Conservation (phyloP, 1,284 basidiomycete species). For the Ustilago curta region DNA sequence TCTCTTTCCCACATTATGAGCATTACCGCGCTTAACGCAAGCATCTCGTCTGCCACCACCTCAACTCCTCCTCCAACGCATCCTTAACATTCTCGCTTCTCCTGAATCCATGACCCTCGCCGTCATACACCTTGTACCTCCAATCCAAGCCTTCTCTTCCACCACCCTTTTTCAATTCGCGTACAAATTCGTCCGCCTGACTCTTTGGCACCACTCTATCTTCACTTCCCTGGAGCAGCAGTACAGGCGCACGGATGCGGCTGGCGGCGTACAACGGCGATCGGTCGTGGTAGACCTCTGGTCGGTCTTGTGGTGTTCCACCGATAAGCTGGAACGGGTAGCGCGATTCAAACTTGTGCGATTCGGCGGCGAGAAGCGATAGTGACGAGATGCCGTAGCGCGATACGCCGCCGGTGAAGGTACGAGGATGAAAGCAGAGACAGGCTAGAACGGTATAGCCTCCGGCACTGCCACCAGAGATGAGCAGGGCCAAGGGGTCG, state of each 20-base stretch:
- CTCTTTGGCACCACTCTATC: conserved; percentile 76
- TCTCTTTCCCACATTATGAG: background rate
- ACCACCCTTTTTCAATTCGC: conserved; percentile 34
- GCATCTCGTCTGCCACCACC: conserved; percentile 27
- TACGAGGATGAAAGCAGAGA: conserved; percentile 62
- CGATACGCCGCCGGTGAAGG: conserved; percentile 44
- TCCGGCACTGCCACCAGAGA: conserved; percentile 71
- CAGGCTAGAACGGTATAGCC: conserved; percentile 76
- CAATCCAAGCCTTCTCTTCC: conserved; percentile 19
- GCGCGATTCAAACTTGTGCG: conserved; percentile 78
- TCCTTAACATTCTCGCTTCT: conserved; percentile 36
- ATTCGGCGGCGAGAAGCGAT: conserved; percentile 67
- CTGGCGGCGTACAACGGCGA: conserved; percentile 74
- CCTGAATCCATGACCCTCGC: conserved; percentile 58
- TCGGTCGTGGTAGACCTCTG: conserved; percentile 73
- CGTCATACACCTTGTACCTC: conserved; percentile 54
- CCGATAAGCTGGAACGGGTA: conserved; percentile 75
- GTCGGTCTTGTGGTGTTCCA: conserved; percentile 72
- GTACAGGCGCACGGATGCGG: conserved; percentile 73
- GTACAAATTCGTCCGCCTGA: conserved; percentile 72
- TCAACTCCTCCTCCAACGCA: conserved; percentile 29
- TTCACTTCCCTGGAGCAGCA: conserved; percentile 74
- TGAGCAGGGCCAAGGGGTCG: conserved; percentile 36
- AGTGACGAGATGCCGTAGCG: conserved; percentile 47
- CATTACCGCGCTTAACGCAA: conserved; percentile 1